Percentiles rank a stretch among this genome's conserved stretches.
Conservation (phyloP, 192 early-diverging fungal species). For the Fimicolochytrium jonesii region DNA sequence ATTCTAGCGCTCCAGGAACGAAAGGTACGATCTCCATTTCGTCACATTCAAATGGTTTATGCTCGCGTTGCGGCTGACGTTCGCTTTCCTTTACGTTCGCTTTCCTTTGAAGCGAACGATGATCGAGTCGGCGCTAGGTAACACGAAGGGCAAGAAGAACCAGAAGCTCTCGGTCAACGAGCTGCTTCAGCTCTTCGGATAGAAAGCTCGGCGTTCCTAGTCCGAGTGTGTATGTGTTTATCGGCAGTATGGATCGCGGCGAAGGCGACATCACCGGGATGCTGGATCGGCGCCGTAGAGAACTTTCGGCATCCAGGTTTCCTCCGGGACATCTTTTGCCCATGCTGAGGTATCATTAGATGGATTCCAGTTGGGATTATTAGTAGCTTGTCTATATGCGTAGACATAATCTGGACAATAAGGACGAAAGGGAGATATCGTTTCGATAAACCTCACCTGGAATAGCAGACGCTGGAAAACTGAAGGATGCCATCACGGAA, state of each 20-base stretch:
- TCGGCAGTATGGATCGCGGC: neutral
- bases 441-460: neutral
- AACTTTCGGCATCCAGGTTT: neutral
- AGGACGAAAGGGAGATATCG: neutral
- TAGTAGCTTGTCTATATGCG: neutral
- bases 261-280: neutral
- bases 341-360: neutral
- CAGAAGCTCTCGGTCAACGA: conserved; percentile 24
- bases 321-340: conserved; percentile 8
- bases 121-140: conserved; percentile 30
- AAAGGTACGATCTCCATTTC: conserved; percentile 32
- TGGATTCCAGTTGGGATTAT: neutral
- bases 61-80: neutral
- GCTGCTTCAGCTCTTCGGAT: conserved; percentile 20
- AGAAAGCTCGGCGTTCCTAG: neutral
- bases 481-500: conserved; percentile 9
- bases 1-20: conserved; percentile 61
- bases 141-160: conserved; percentile 9
- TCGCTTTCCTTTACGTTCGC: neutral
- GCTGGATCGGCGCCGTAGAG: neutral
- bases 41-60: neutral
- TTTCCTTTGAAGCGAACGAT: conserved; percentile 13
- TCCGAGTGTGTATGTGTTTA: neutral
- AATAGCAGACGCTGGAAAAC: conserved; percentile 2
- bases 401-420: neutral